phyloP scores from a whole-genome alignment of 1,284 basidiomycete species.

The Cutaneotrichosporon mucoides region DNA sequence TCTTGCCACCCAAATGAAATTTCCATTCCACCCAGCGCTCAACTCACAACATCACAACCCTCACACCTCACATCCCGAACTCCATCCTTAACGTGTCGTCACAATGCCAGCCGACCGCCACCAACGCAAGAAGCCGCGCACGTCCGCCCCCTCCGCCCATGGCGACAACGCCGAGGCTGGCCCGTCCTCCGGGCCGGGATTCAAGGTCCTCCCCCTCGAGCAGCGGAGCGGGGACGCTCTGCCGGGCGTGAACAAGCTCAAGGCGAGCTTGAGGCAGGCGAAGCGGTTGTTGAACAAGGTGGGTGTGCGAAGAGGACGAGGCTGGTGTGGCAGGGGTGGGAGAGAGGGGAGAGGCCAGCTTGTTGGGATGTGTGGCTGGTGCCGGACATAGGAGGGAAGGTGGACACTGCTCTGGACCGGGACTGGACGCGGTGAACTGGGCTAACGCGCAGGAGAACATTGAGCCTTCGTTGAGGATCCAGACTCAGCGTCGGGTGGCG shows the following conservation, averaged over 20 bases:
- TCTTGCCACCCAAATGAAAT: too few species aligned
- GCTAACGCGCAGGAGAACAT: slow-evolving; percentile 64
- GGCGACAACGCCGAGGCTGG: neutral
- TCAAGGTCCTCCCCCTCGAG: slow-evolving; percentile 27
- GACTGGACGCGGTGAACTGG: too few species aligned
- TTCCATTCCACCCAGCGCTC: too few species aligned
- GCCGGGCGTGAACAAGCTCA: slow-evolving; percentile 59
- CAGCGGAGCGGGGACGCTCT: slow-evolving; percentile 30
- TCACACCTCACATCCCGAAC: too few species aligned
- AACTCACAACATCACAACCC: too few species aligned
- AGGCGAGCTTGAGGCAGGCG: slow-evolving; percentile 71
- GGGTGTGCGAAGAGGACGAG: slow-evolving; percentile 57
- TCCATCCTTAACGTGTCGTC: too few species aligned
- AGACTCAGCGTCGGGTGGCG: slow-evolving; percentile 69
- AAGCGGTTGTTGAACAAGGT: slow-evolving; percentile 57
- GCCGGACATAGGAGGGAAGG: too few species aligned
- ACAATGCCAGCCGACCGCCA: neutral
- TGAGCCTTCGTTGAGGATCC: slow-evolving; percentile 69
- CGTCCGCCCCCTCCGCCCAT: neutral
- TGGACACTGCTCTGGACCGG: too few species aligned
- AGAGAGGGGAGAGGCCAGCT: too few species aligned
- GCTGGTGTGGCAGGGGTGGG: neutral
- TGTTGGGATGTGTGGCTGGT: too few species aligned
- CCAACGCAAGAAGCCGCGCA: neutral
- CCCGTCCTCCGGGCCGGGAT: neutral